A percentile compares a stretch with the other conserved stretches of the same genome.
Conservation (phyloP, 176 grass and related monocot species). For the Aegilops sharonensis region DNA sequence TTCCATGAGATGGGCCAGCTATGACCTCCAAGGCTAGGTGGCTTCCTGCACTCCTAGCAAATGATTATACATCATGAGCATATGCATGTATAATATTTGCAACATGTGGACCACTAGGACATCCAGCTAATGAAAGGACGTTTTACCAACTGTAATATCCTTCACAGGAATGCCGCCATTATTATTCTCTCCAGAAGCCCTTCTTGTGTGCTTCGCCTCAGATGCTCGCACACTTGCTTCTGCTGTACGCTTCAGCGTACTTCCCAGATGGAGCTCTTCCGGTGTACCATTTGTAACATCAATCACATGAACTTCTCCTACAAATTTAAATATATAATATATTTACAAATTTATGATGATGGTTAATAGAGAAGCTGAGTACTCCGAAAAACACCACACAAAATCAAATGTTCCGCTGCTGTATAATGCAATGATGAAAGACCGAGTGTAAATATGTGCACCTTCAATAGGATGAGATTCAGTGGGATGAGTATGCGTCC, state of each 20-base stretch:
- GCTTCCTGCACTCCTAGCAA: slow-evolving; percentile 56
- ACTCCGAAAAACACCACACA: neutral
- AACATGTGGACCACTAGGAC: slow-evolving; percentile 12
- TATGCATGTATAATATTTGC: slow-evolving; percentile 27
- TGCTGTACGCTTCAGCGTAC: slow-evolving; percentile 37
- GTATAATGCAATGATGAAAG: slow-evolving; percentile 2
- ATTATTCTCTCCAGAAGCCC: slow-evolving; percentile 23
- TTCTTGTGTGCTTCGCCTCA: slow-evolving; percentile 32
- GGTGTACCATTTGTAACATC: slow-evolving; percentile 46
- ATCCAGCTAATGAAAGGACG: neutral
- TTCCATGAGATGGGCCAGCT: slow-evolving; percentile 61
- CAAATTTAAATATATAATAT: slow-evolving; percentile 22
- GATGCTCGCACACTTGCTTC: slow-evolving; percentile 24
- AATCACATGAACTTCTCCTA: slow-evolving; percentile 57
- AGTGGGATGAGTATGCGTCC: slow-evolving; percentile 29
- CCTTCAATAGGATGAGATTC: slow-evolving; percentile 48
- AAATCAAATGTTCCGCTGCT: neutral
- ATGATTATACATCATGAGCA: slow-evolving; percentile 42
- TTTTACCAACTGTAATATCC: slow-evolving; percentile 49
- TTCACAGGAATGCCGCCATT: slow-evolving; percentile 35
- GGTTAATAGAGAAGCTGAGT: neutral
- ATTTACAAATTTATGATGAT: slow-evolving; percentile 11
- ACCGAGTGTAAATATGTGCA: neutral
- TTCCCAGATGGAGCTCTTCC: slow-evolving; percentile 37
- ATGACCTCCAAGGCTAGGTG: slow-evolving; percentile 61